Evolutionary conservation across 2,329 filamentous ascomycete genomes (phyloP).

Genomic region (Mollisiaceae sp.): DNA sequence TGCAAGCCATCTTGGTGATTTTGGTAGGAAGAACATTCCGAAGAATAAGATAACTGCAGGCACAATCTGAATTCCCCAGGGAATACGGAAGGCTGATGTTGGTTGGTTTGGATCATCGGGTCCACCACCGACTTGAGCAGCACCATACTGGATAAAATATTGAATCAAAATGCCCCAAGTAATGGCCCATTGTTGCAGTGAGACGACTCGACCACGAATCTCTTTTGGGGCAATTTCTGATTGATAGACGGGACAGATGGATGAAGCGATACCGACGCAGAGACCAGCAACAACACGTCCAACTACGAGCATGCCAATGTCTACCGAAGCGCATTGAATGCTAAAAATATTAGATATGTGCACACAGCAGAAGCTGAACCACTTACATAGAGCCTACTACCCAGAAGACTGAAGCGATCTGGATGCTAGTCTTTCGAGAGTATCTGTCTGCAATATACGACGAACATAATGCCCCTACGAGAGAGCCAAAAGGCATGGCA

Average conservation of each 20-base stretch:
- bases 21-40: constrained; percentile 65
- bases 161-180: constrained; percentile 73
- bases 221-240: constrained; percentile 67
- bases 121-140: constrained; percentile 58
- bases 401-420: constrained; percentile 55
- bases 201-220: constrained; percentile 64
- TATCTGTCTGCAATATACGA: constrained; percentile 60
- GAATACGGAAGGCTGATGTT: constrained; percentile 61
- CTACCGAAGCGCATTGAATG: constrained; percentile 63
- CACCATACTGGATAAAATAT: constrained; percentile 70
- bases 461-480: constrained; percentile 63
- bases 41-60: constrained; percentile 59
- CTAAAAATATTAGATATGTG: constrained; percentile 41
- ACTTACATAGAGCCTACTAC: constrained; percentile 48
- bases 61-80: constrained; percentile 65
- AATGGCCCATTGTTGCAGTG: constrained; percentile 72
- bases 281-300: constrained; percentile 75
- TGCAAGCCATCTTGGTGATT: constrained; percentile 73
- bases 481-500: constrained; percentile 75
- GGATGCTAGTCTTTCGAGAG: constrained; percentile 52
- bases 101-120: constrained; percentile 56
- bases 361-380: background rate
- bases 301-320: constrained; percentile 72
- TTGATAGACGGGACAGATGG: constrained; percentile 71
- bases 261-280: constrained; percentile 73